Percentiles rank a stretch among this genome's conserved stretches.
Conservation (phyloP, 148 eudicot genomes). For the Chenopodium formosanum region DNA sequence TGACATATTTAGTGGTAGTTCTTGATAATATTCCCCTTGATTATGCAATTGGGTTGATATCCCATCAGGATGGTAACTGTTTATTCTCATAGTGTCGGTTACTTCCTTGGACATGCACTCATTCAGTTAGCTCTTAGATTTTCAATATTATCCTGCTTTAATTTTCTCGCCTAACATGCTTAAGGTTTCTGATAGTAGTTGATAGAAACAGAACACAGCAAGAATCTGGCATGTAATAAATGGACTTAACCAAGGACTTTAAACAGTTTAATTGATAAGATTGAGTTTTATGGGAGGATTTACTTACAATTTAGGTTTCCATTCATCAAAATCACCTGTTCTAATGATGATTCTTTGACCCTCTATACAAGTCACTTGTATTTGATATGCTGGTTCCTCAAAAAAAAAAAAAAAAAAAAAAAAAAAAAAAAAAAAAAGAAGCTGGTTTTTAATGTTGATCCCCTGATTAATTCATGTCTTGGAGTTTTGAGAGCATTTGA, state of each 20-base stretch:
- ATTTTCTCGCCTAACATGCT: background rate
- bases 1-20: too few species aligned
- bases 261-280: background rate
- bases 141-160: background rate
- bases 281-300: background rate
- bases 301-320: background rate
- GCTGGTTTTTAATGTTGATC: background rate
- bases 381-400: background rate
- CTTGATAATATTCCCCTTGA: background rate
- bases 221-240: background rate
- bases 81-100: background rate
- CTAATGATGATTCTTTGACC: background rate
- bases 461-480: background rate
- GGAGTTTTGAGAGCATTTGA: background rate
- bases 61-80: background rate
- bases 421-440: too few species aligned
- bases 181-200: background rate
- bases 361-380: background rate
- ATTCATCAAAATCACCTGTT: background rate
- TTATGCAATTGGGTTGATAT: background rate
- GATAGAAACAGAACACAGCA: background rate
- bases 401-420: too few species aligned
- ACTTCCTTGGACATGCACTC: background rate
- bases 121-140: background rate
- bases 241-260: background rate